Base-by-base conservation (phyloP, 163 green algal species). In the Chloromonas sp. region DNA sequence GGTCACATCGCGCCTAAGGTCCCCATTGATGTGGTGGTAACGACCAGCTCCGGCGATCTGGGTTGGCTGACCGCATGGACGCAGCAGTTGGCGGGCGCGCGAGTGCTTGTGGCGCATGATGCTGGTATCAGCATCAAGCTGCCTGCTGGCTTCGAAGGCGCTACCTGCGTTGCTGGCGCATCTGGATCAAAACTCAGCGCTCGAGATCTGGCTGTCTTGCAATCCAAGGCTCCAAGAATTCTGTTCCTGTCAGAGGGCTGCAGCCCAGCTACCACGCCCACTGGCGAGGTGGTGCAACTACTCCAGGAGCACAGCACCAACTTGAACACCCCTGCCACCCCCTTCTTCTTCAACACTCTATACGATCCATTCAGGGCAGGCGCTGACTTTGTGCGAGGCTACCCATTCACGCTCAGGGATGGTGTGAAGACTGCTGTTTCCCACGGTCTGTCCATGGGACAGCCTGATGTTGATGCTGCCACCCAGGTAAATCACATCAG, bases 331-430 rank as follows among this genome's bases (percentile, higher is more conserved):
- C 95, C 95, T 15, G 94, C 94, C 70, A 98, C 95, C 0, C 95
- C 95, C 14, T 93, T 93, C 88, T 98, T 96, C 88, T 98, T 98
- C 92, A 98, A 98, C 90, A 98, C 95, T 0, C 90, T 98, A 81
- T 98, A 98, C 87, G 95, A 98, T 84, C 95, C 95, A 3, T 98
- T 94, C 88, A 82, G 85, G 0, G 77, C 89, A 60, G 95, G 95
- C 0, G 83, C 92, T 57, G 95, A 98, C 89, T 98, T 98, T 87
- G 95, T 98, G 59, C 93, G 95, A 14, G 95, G 95, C 70, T 98
- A 98, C 85, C 95, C 95, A 3, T 98, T 98, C 91, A 90, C 82
- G 85, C 89, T 97, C 87, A 85, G 95, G 14, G 94, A 98, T 71
- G 95, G 95, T 71, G 90, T 92, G 58, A 89, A 90, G 14, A 98